Evolutionary conservation across 371 early-diverging fungal species (phyloP).

Genomic region (Nematocida sp.): DNA sequence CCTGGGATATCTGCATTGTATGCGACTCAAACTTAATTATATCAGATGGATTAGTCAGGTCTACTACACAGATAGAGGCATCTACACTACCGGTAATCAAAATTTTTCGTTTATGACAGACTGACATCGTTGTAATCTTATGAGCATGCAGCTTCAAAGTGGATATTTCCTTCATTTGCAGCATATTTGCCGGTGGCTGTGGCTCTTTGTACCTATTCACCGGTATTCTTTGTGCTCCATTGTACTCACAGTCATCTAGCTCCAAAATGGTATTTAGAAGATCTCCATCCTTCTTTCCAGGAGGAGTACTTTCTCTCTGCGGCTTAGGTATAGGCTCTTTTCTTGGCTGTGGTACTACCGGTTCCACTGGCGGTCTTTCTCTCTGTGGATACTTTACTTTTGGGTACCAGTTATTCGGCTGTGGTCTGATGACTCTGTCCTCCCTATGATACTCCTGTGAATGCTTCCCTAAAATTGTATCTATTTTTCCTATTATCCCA

Average conservation of each 20-base stretch:
- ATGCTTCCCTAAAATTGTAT: conserved; percentile 26
- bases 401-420: too few species aligned
- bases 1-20: conserved; percentile 48
- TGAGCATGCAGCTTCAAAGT: conserved; percentile 38
- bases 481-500: conserved; percentile 36
- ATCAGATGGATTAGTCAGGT: conserved; percentile 22
- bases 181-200: not conserved
- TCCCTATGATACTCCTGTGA: not conserved
- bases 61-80: conserved; percentile 41
- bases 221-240: not conserved
- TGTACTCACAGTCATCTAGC: conserved; percentile 22
- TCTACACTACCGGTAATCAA: conserved; percentile 32
- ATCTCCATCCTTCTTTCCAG: conserved; percentile 14
- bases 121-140: conserved; percentile 35
- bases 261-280: conserved; percentile 47
- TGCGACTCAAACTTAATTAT: conserved; percentile 44
- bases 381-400: too few species aligned
- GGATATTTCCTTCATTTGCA: conserved; percentile 22
- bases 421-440: too few species aligned
- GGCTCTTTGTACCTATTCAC: not conserved
- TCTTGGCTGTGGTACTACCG: too few species aligned
- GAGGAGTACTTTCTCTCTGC: too few species aligned
- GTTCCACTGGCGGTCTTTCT: too few species aligned
- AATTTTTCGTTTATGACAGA: conserved; percentile 45
- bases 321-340: too few species aligned